Evolutionary conservation across 2,329 filamentous ascomycete genomes (phyloP).

Genomic region (Fusarium sp.): DNA sequence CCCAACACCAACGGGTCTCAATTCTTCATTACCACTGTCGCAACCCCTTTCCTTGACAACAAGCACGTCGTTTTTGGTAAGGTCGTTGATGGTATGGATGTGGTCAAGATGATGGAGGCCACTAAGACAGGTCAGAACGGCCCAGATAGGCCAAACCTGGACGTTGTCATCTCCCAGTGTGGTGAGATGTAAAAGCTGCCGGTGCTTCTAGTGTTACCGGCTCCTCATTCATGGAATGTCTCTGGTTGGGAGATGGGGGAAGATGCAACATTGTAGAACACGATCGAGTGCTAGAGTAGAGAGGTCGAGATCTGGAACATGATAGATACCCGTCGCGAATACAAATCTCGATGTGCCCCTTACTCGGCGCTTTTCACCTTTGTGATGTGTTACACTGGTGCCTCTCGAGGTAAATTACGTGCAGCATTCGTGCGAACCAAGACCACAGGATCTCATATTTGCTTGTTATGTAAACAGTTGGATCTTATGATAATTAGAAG

Average conservation of each 20-base stretch:
- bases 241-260: not conserved
- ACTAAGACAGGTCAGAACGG: slow-evolving; percentile 81
- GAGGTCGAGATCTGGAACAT: slow-evolving; percentile 27
- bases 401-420: slow-evolving; percentile 9
- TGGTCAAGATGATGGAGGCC: slow-evolving; percentile 92
- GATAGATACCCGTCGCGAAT: slow-evolving; percentile 41
- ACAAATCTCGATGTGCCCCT: slow-evolving; percentile 19
- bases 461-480: not conserved
- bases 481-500: not conserved
- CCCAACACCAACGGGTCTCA: slow-evolving; percentile 94
- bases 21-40: slow-evolving; percentile 95
- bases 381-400: slow-evolving; percentile 30
- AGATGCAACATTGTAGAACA: not conserved
- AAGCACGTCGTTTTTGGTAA: slow-evolving; percentile 98
- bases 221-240: not conserved
- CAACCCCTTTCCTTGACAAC: slow-evolving; percentile 87
- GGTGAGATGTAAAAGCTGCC: slow-evolving; percentile 83
- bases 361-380: slow-evolving; percentile 37
- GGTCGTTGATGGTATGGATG: slow-evolving; percentile 89
- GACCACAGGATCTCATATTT: not conserved
- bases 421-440: not conserved
- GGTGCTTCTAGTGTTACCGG: not conserved
- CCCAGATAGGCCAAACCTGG: slow-evolving; percentile 85
- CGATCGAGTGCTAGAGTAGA: slow-evolving; percentile 11
- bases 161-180: slow-evolving; percentile 87